Evolutionary conservation across 345 rosid species (phyloP).

Genomic region (Syzygium aqueum): DNA sequence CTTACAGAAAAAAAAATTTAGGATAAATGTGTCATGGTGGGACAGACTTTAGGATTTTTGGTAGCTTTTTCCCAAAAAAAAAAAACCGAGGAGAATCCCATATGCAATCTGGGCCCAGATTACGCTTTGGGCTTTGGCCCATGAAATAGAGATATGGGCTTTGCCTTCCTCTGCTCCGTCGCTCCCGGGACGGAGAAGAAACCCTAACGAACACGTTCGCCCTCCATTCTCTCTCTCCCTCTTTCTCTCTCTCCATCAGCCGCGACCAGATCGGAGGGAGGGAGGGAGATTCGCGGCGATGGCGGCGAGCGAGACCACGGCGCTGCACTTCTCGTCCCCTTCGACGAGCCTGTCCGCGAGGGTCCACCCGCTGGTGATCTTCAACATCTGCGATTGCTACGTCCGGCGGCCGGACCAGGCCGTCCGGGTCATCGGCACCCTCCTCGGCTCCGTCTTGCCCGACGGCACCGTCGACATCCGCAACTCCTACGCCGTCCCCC

Average conservation of each 20-base stretch:
- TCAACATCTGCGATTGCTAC: slow-evolving; percentile 90
- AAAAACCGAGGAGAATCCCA: neutral
- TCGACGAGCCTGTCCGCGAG: slow-evolving; percentile 41
- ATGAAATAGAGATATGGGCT: neutral
- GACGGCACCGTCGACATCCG: slow-evolving; percentile 94
- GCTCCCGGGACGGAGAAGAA: neutral
- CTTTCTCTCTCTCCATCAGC: neutral
- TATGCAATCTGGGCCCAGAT: neutral
- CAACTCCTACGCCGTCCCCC: slow-evolving; percentile 95
- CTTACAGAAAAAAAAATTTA: no score
- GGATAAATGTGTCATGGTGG: neutral
- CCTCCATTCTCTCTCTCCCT: neutral
- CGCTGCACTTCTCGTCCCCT: slow-evolving; percentile 44
- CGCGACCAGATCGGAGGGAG: neutral
- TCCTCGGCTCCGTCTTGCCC: slow-evolving; percentile 75
- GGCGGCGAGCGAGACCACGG: slow-evolving; percentile 70
- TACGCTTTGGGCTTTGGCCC: neutral
- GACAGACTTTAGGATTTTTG: no score
- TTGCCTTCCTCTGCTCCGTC: neutral
- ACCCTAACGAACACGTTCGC: neutral
- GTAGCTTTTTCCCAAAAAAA: neutral
- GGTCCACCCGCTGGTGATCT: slow-evolving; percentile 84
- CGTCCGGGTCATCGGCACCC: slow-evolving; percentile 93
- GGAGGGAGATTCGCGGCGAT: slow-evolving; percentile 10
- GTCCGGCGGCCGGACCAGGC: slow-evolving; percentile 94